Conservation (phyloP, 2,329 filamentous ascomycete genomes). For the Dryadomyces quercivorus region DNA sequence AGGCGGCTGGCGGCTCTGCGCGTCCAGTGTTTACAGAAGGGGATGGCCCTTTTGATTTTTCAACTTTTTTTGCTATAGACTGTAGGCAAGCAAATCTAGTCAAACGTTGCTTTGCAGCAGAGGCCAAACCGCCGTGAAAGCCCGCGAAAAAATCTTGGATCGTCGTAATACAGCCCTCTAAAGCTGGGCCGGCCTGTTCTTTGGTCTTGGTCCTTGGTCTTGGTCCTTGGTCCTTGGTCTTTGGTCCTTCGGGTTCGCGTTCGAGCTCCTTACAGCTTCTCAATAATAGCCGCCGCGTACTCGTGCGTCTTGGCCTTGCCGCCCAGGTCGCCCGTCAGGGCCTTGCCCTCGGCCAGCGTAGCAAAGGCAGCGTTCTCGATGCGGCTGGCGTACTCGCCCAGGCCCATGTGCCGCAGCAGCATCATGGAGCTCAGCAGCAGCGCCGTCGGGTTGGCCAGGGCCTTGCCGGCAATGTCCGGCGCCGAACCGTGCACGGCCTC, state of each 20-base stretch:
- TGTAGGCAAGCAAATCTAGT: background rate
- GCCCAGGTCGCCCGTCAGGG: constrained; percentile 88
- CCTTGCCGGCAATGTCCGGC: constrained; percentile 61
- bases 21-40: no score
- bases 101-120: background rate
- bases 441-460: constrained; percentile 91
- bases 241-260: background rate
- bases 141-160: background rate
- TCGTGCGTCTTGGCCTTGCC: constrained; percentile 93
- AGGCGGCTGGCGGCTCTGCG: no score
- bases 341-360: constrained; percentile 91
- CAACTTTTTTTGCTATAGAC: background rate
- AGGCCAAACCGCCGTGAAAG: background rate
- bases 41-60: no score
- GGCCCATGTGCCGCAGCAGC: constrained; percentile 98
- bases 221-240: no score
- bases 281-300: constrained; percentile 86
- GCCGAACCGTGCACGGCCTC: constrained; percentile 83
- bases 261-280: constrained; percentile 36
- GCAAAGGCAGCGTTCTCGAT: constrained; percentile 95
- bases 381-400: constrained; percentile 68
- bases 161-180: background rate
- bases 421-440: constrained; percentile 93
- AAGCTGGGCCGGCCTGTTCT: background rate
- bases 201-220: background rate